phyloP scores from a whole-genome alignment of 2,329 filamentous ascomycete genomes.

The Saccharata proteae region DNA sequence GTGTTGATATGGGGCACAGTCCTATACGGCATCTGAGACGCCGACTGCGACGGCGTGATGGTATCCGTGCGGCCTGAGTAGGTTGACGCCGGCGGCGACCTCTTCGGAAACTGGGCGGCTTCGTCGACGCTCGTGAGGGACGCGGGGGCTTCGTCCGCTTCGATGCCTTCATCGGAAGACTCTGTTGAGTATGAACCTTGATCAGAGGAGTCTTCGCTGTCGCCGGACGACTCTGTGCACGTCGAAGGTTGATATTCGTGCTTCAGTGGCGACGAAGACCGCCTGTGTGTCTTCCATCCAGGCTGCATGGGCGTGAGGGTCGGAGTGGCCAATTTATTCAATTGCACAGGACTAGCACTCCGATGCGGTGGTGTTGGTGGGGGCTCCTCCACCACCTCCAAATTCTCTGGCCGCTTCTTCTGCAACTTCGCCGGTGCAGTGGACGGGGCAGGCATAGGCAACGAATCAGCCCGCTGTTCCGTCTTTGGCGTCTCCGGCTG shows the following conservation, averaged over 20 bases:
- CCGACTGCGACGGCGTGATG: conserved; percentile 67
- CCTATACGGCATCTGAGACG: conserved; percentile 61
- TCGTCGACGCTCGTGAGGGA: conserved; percentile 1
- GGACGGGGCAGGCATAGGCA: conserved; percentile 12
- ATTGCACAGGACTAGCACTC: conserved; percentile 36
- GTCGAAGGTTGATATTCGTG: conserved; percentile 91
- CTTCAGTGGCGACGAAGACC: conserved; percentile 86
- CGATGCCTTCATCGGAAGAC: conserved; percentile 46
- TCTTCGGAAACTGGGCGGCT: conserved; percentile 27
- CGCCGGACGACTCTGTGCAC: conserved; percentile 48
- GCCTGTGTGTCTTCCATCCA: conserved; percentile 43
- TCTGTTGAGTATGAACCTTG: conserved; percentile 36
- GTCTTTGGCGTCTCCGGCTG: conserved; percentile 23
- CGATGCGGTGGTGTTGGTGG: conserved; percentile 37
- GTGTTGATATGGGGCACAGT: conserved; percentile 38
- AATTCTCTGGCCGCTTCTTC: conserved; percentile 10
- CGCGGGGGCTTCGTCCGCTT: conserved; percentile 29
- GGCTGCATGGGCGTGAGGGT: conserved; percentile 36
- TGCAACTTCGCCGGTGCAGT: conserved; percentile 20
- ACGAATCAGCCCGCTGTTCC: conserved; percentile 11
- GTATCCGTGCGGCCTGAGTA: conserved; percentile 35
- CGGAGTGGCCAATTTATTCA: conserved; percentile 32
- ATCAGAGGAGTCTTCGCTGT: conserved; percentile 37
- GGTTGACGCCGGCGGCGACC: conserved; percentile 28
- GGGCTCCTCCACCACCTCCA: conserved; percentile 10